Conservation (phyloP, 2,329 filamentous ascomycete species). For the Coniochaeta prunicola region DNA sequence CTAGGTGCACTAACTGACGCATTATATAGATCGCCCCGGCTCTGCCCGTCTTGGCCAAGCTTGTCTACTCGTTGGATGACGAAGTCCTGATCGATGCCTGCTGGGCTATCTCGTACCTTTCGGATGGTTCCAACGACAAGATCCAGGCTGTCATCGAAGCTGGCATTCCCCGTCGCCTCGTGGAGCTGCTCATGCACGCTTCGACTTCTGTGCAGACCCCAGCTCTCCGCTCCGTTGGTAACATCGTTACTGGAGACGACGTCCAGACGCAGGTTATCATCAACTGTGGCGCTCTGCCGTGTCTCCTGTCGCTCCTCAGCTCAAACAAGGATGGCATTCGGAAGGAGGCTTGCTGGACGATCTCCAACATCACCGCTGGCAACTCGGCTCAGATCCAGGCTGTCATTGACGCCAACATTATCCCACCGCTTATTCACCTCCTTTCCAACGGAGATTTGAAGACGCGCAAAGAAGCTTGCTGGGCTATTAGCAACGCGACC, state of each 20-base stretch:
- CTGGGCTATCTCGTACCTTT: slow-evolving; percentile 99
- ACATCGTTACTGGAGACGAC: slow-evolving; percentile 98
- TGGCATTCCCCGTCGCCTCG: slow-evolving; percentile 89
- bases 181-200: slow-evolving; percentile 95
- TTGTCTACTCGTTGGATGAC: slow-evolving; percentile 97
- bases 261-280: slow-evolving; percentile 99
- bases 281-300: slow-evolving; percentile 90
- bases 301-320: slow-evolving; percentile 86
- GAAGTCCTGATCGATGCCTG: slow-evolving; percentile 98
- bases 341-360: slow-evolving; percentile 99
- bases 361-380: slow-evolving; percentile 96
- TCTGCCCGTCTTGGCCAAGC: slow-evolving; percentile 88
- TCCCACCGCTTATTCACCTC: slow-evolving; percentile 91
- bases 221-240: slow-evolving; percentile 91
- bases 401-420: slow-evolving; percentile 94
- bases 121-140: slow-evolving; percentile 97
- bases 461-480: slow-evolving; percentile 98
- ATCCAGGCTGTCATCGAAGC: slow-evolving; percentile 99
- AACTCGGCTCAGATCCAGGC: slow-evolving; percentile 97
- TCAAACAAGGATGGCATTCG: slow-evolving; percentile 98
- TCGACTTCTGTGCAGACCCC: slow-evolving; percentile 98
- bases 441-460: slow-evolving; percentile 97
- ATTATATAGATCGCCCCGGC: slow-evolving; percentile 77
- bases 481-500: slow-evolving; percentile 98
- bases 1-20: slow-evolving; percentile 12